These are phyloP conservation scores for Lenwebbia sp. DNA, from an alignment of 345 rosid genomes.

Conservation along the genomic window DNA sequence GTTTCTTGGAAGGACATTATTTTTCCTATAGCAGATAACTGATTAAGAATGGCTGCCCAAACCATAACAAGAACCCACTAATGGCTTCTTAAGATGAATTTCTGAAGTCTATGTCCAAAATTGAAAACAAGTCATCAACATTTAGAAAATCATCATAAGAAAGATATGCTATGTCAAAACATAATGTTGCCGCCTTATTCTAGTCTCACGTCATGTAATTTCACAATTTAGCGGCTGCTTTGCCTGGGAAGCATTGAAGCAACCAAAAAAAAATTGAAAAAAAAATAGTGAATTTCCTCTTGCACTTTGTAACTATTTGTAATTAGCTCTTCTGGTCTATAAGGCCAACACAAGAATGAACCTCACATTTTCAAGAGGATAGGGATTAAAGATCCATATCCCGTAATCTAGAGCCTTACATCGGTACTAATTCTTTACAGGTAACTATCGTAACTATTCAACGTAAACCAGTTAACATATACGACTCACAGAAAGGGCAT, in stretches of 20 bases:
- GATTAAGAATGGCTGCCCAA: not conserved
- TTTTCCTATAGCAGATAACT: not conserved
- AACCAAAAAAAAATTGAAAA: not conserved
- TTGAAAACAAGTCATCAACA: not conserved
- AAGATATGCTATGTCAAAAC: not conserved
- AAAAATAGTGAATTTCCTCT: not conserved
- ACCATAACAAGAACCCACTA: not conserved
- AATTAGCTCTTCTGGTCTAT: not conserved
- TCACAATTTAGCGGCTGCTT: not conserved
- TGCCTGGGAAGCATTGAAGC: not conserved
- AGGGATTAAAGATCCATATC: not conserved
- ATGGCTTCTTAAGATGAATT: not conserved
- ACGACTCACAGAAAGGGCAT: not conserved
- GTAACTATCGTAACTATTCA: not conserved
- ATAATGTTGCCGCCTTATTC: not conserved
- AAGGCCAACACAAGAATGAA: not conserved
- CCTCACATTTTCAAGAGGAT: not conserved
- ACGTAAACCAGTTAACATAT: not conserved
- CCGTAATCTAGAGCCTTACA: not conserved
- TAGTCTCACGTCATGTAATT: not conserved
- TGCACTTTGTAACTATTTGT: not conserved
- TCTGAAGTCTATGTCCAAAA: not conserved
- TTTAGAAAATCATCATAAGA: not conserved
- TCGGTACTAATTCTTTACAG: not conserved
- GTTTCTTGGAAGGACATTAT: not conserved